Evolutionary conservation across 768 basidiomycete genomes (phyloP).

Genomic region (Lentinula detonsa): DNA sequence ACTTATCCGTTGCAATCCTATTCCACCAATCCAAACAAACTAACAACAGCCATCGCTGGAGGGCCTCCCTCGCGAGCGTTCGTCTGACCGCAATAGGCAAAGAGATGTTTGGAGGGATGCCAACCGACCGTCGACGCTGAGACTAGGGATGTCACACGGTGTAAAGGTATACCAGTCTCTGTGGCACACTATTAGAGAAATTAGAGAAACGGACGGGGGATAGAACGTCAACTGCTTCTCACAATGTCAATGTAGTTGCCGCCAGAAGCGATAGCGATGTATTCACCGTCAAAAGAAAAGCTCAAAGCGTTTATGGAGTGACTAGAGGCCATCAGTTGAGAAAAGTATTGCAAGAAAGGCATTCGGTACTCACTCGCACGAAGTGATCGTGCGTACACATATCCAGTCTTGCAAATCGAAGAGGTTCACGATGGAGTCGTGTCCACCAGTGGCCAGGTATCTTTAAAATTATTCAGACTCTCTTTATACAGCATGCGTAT

Average conservation of each 20-base stretch:
- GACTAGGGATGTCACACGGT: constrained; percentile 69
- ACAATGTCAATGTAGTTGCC: constrained; percentile 78
- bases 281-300: constrained; percentile 83
- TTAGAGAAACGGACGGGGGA: neutral
- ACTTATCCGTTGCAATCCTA: neutral
- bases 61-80: constrained; percentile 60
- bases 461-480: constrained; percentile 24
- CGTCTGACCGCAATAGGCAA: constrained; percentile 79
- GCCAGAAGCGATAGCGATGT: constrained; percentile 67
- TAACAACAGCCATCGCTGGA: constrained; percentile 61
- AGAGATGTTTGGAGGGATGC: constrained; percentile 79
- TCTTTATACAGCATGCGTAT: neutral
- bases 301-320: constrained; percentile 67
- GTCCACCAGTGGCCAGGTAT: constrained; percentile 75
- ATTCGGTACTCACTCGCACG: constrained; percentile 62
- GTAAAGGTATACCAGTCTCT: constrained; percentile 68
- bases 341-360: neutral
- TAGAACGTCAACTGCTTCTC: constrained; percentile 19
- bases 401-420: constrained; percentile 82
- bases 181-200: constrained; percentile 55
- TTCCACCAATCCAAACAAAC: constrained; percentile 54
- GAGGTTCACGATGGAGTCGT: constrained; percentile 78
- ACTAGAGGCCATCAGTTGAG: constrained; percentile 26
- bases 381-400: constrained; percentile 66
- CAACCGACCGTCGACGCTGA: constrained; percentile 73